phyloP scores from a whole-genome alignment of 2,329 filamentous ascomycete genomes.

The Pyrenophora teres region DNA sequence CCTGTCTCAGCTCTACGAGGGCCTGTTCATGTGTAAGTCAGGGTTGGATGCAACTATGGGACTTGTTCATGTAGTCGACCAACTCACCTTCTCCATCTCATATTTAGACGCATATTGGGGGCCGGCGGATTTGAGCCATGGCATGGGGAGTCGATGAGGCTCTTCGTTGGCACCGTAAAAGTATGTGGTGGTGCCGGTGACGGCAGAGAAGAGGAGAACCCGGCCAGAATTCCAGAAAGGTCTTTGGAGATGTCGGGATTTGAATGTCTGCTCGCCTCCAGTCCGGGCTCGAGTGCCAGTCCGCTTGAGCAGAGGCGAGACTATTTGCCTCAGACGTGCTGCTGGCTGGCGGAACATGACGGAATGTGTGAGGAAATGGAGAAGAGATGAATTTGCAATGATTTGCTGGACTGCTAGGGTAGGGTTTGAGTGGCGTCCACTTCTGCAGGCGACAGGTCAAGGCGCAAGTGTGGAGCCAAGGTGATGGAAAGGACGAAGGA shows the following conservation, averaged over 20 bases:
- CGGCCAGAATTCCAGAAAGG: slow-evolving; percentile 55
- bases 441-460: slow-evolving; percentile 32
- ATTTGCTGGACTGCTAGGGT: slow-evolving; percentile 18
- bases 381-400: slow-evolving; percentile 10
- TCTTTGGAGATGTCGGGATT: slow-evolving; percentile 23
- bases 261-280: slow-evolving; percentile 32
- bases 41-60: neutral
- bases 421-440: slow-evolving; percentile 24
- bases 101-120: slow-evolving; percentile 56
- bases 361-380: slow-evolving; percentile 17
- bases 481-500: slow-evolving; percentile 19
- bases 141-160: slow-evolving; percentile 33
- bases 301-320: slow-evolving; percentile 37
- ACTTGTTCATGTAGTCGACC: neutral
- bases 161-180: slow-evolving; percentile 53
- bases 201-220: slow-evolving; percentile 55
- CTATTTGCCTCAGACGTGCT: slow-evolving; percentile 35
- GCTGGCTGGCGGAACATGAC: slow-evolving; percentile 42
- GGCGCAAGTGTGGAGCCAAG: slow-evolving; percentile 22
- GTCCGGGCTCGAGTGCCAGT: slow-evolving; percentile 31
- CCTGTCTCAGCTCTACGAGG: slow-evolving; percentile 58
- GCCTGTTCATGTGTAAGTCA: slow-evolving; percentile 49
- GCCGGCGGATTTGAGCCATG: slow-evolving; percentile 30
- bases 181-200: slow-evolving; percentile 59
- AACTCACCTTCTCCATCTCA: slow-evolving; percentile 57